A percentile compares a stretch with the other conserved stretches of the same genome.
These are phyloP conservation scores for Colletotrichum shisoi DNA, from an alignment of 2,329 filamentous ascomycete genomes.

Conservation along the genomic window DNA sequence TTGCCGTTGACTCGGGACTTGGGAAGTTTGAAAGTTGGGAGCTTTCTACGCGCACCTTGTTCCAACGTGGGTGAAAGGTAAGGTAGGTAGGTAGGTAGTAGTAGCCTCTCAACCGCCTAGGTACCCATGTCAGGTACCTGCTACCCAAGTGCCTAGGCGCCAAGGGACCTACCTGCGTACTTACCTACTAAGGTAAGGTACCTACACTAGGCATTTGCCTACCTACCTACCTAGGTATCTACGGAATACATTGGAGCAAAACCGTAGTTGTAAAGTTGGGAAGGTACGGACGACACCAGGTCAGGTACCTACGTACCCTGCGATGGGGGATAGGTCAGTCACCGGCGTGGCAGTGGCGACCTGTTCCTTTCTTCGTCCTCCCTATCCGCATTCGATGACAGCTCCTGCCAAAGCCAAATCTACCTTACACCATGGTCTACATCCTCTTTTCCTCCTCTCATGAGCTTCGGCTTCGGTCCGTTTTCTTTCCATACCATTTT, in stretches of 20 bases:
- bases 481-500: background rate
- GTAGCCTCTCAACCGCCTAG: slow-evolving; percentile 13
- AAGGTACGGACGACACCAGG: background rate
- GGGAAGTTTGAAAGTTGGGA: background rate
- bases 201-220: too few species aligned
- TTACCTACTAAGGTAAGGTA: too few species aligned
- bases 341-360: slow-evolving; percentile 3
- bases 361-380: slow-evolving; percentile 11
- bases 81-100: too few species aligned
- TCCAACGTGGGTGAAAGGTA: background rate
- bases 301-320: background rate
- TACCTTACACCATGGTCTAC: background rate
- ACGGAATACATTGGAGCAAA: too few species aligned
- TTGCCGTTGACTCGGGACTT: slow-evolving; percentile 24
- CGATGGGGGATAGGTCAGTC: too few species aligned
- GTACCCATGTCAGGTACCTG: too few species aligned
- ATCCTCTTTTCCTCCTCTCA: slow-evolving; percentile 5
- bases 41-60: slow-evolving; percentile 17
- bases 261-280: too few species aligned
- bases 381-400: background rate
- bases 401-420: background rate
- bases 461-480: too few species aligned
- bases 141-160: too few species aligned
- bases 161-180: too few species aligned
- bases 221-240: too few species aligned